phyloP scores from a whole-genome alignment of 441 rosid genomes.

The Pelargonium australe region DNA sequence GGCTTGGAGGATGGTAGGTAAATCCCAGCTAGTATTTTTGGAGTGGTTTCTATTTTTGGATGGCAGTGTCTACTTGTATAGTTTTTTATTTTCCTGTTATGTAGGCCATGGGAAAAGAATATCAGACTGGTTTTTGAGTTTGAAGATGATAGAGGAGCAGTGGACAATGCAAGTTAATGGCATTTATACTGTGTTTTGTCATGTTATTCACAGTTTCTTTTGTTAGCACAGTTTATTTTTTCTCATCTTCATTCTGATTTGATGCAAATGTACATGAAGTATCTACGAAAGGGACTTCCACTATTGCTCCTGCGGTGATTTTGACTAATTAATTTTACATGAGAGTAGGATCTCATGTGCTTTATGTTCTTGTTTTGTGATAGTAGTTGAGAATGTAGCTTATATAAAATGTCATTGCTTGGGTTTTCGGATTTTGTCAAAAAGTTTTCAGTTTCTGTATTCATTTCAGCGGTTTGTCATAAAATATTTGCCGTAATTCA shows the following conservation, averaged over 20 bases:
- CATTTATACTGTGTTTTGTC: not conserved
- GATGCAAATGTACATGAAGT: too few relatives aligned
- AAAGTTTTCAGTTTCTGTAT: not conserved
- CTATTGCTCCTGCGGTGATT: too few relatives aligned
- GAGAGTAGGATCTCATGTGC: too few relatives aligned
- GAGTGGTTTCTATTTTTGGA: not conserved
- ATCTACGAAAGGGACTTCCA: too few relatives aligned
- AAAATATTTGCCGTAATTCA: constrained; percentile 5
- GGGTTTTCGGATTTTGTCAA: not conserved
- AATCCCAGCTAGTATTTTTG: not conserved
- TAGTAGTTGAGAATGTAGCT: too few relatives aligned
- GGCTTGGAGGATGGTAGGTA: not conserved
- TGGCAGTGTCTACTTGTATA: not conserved
- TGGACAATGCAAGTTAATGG: not conserved
- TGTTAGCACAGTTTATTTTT: too few relatives aligned
- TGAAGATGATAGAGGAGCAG: not conserved
- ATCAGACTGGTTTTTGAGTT: not conserved
- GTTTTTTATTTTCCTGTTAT: not conserved
- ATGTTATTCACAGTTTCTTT: too few relatives aligned
- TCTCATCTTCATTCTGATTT: too few relatives aligned
- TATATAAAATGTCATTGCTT: too few relatives aligned
- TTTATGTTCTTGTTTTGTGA: too few relatives aligned
- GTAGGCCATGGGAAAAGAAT: not conserved
- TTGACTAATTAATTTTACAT: too few relatives aligned
- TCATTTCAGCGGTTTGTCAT: not conserved